Base-by-base conservation (phyloP, 805 yeast genomes). In the Tetrapisispora taiwanensis region DNA sequence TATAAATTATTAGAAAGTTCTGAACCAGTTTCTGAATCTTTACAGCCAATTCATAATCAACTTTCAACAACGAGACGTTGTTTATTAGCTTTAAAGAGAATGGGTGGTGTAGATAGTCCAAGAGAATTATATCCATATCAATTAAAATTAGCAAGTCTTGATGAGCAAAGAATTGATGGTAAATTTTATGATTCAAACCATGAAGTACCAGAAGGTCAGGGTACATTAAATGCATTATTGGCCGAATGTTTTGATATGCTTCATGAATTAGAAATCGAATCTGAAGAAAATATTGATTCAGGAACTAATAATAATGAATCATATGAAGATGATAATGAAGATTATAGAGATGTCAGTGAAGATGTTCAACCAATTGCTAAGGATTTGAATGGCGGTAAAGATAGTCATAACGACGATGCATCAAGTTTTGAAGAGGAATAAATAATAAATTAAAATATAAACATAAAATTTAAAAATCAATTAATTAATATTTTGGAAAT, bases 131-230 rank as follows among this genome's bases (percentile, higher is more conserved):
- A 89, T 58, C 99, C 98, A 7, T 92, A 86, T 61, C 97, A 92
- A 65, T 78, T 92, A 79, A 92, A 92, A 66, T 72, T 92, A 45
- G 92, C 94, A 2, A 81, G 92, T 14, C 72, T 92, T 47, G 98
- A 92, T 62, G 84, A 88, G 56, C 60, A 83, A 58, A 77, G 97
- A 58, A 73, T 68, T 13, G 97, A 92, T 60, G 99, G 99, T 7
- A 90, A 86, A 68, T 92, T 92, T 56, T 62, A 61, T 48, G 78
- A 84, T 58, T 83, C 87, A 38, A 86, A 84, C 48, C 85, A 79
- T 42, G 84, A 86, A 50, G 83, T 92, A 36, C 99, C 99, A 2
- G 97, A 92, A 61, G 99, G 99, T 12, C 99, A 92, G 65, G 98
- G 97, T 6, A 79, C 95, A n/a, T 70, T 92, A 50, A 88, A 80